Percentiles rank a stretch among this genome's conserved stretches.
Evolutionary conservation across 805 yeast species (phyloP).

Genomic region (Zygoascus tannicola): DNA sequence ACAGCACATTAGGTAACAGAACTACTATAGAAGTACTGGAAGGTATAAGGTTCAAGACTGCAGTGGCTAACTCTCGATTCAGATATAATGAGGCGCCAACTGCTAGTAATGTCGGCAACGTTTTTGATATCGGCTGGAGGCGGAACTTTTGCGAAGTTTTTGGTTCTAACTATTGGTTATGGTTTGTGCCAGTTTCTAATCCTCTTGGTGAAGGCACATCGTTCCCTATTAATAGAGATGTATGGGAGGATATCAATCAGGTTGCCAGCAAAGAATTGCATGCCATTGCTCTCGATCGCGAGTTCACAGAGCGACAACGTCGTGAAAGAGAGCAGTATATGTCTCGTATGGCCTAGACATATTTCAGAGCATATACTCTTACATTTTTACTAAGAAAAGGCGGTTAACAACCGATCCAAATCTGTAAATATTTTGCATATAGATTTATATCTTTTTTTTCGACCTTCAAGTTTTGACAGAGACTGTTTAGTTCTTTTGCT

Average conservation of each 20-base stretch:
- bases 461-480: no score
- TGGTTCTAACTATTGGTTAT: conserved; percentile 58
- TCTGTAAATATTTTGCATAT: no score
- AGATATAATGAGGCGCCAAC: conserved; percentile 36
- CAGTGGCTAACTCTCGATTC: conserved; percentile 26
- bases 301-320: neutral
- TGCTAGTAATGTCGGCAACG: conserved; percentile 45
- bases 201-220: conserved; percentile 31
- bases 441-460: no score
- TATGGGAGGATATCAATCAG: conserved; percentile 22
- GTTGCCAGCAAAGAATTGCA: conserved; percentile 28
- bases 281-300: neutral
- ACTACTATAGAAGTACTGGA: conserved; percentile 73
- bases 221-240: conserved; percentile 27
- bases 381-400: no score
- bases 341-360: neutral
- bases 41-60: conserved; percentile 28
- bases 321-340: neutral
- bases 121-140: conserved; percentile 61
- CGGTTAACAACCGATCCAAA: no score
- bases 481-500: no score
- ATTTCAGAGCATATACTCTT: no score
- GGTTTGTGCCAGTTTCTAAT: conserved; percentile 54
- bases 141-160: conserved; percentile 61
- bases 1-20: conserved; percentile 47